These are phyloP conservation scores for Penicillium corylophilum DNA, from an alignment of 2,329 filamentous ascomycete genomes.

Conservation along the genomic window DNA sequence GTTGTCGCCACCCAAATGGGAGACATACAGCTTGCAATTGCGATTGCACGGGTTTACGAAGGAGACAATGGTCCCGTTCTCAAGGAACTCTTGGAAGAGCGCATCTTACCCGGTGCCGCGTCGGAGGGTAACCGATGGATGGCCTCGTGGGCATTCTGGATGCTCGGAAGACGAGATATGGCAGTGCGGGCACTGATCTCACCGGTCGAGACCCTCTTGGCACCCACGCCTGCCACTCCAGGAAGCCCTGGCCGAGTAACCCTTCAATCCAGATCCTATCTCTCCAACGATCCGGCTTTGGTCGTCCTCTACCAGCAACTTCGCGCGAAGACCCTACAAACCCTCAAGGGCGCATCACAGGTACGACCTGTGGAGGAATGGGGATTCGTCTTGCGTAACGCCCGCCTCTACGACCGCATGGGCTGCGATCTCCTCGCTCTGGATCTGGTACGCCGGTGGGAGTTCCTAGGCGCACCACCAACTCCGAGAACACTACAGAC, in stretches of 20 bases:
- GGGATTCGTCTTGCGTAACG: constrained; percentile 85
- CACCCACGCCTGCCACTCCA: constrained; percentile 50
- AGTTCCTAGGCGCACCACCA: constrained; percentile 35
- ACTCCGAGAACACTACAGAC: constrained; percentile 38
- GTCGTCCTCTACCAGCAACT: constrained; percentile 85
- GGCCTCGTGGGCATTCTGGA: constrained; percentile 93
- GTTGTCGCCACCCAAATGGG: constrained; percentile 84
- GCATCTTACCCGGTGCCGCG: constrained; percentile 73
- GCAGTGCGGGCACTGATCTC: constrained; percentile 81
- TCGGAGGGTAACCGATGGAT: constrained; percentile 88
- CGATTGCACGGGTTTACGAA: constrained; percentile 83
- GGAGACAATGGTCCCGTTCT: constrained; percentile 77
- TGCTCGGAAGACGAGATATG: constrained; percentile 77
- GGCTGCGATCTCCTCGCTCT: constrained; percentile 88
- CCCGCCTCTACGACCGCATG: constrained; percentile 82
- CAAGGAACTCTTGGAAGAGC: constrained; percentile 71
- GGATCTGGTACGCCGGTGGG: constrained; percentile 65
- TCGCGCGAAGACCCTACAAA: constrained; percentile 76
- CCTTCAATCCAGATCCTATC: constrained; percentile 72
- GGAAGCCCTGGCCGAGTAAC: constrained; percentile 58
- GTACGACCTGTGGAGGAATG: constrained; percentile 77
- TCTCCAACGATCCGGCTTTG: constrained; percentile 87
- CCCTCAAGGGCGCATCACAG: constrained; percentile 79
- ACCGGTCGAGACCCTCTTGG: constrained; percentile 70
- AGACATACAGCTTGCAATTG: constrained; percentile 85